Base-by-base conservation (phyloP, 176 grass and related monocot genomes). In the Melocanna baccifera region DNA sequence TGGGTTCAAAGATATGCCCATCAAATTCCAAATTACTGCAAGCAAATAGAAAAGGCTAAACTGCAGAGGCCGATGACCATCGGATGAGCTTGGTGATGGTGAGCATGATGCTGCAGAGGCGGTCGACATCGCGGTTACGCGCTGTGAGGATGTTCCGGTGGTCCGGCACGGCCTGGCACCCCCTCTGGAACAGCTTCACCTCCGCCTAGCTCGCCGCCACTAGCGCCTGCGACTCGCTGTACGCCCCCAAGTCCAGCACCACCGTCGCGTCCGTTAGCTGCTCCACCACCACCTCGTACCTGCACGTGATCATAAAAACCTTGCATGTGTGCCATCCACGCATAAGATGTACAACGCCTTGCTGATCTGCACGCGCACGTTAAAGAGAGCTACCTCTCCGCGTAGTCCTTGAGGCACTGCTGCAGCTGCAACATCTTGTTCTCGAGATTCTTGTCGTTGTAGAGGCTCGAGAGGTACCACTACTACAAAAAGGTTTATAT, bases 391-490 rank as follows among this genome's bases (percentile, higher is more conserved):
- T 47, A 85, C 83, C 67, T 70, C 41, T 87, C 85, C 51, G 76
- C 78, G 69, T 87, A 92, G 73, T 88, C 90, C 43, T 87, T 87
- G 1, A 94, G 80, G 69, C 89, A 94, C 51, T 97, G 87, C 68
- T 96, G 85, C 75, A 93, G 66, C 64, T 84, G 84, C 2, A 81
- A 37, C 62, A 85, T 88, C 76, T 84, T 84, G 73, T 83, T 82
- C 57, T 64, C 79, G 7, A 85, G 23, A 37, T 81, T 84, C 30
- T 84, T 80, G 26, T 91, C 86, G 69, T 86, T 62, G 52, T 83
- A 81, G 52, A 92, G 71, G 82, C 71, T 74, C 7, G 75, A 77
- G 28, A 89, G 73, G 82, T 62, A 90, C 7, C n/a, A n/a, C n/a
- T n/a, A n/a, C n/a, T n/a, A n/a, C n/a, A n/a, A n/a, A n/a, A n/a